Evolutionary conservation across 2,329 filamentous ascomycete species (phyloP).

Genomic region (Graphilbum fragrans): DNA sequence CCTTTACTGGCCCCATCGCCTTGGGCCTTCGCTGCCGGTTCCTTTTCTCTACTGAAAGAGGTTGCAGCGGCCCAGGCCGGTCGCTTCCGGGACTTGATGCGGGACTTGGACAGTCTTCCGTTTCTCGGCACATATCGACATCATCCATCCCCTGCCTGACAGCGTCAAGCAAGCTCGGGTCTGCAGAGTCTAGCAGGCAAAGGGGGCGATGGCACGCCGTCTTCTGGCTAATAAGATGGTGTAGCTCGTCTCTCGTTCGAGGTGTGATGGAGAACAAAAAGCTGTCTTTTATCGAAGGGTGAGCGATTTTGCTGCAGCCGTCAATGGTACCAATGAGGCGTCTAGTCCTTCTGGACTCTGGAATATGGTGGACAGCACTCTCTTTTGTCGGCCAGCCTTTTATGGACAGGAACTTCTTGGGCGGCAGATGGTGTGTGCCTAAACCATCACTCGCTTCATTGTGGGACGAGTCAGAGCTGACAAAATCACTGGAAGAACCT

Average conservation of each 20-base stretch:
- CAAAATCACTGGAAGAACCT: background rate
- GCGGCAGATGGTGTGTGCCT: background rate
- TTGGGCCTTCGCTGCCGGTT: too few relatives aligned
- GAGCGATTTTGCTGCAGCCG: slow-evolving; percentile 1
- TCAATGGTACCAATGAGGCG: slow-evolving; percentile 1
- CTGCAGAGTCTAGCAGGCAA: slow-evolving; percentile 1
- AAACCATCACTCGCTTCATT: too few relatives aligned
- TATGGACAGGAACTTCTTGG: background rate
- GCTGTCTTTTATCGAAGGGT: background rate
- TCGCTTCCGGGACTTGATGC: too few relatives aligned
- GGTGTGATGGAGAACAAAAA: slow-evolving; percentile 8
- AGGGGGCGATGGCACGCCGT: background rate
- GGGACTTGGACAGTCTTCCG: too few relatives aligned
- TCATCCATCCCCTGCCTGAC: too few relatives aligned
- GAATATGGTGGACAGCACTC: background rate
- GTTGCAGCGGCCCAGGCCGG: too few relatives aligned
- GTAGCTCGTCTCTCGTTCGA: background rate
- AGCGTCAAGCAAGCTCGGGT: too few relatives aligned
- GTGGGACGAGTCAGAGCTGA: background rate
- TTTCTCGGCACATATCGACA: too few relatives aligned
- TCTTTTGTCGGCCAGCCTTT: background rate
- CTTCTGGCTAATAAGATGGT: background rate
- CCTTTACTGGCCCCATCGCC: too few relatives aligned
- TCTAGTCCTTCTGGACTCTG: background rate
- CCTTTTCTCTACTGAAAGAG: too few relatives aligned